Evolutionary conservation across 164 flowering plant species (phyloP).

Genomic region (Chimonanthus salicifolius): DNA sequence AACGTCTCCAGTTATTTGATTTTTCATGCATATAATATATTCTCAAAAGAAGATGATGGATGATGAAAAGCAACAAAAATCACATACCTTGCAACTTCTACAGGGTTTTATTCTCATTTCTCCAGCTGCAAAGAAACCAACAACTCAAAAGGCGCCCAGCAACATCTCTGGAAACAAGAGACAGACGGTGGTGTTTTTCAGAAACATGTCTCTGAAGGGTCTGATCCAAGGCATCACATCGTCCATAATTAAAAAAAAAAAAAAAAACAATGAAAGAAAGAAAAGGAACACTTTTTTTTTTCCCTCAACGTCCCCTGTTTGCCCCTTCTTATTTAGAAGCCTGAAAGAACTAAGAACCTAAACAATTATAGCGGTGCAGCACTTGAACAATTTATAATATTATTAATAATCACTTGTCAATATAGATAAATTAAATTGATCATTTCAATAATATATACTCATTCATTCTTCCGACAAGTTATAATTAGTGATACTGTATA

Average conservation of each 20-base stretch:
- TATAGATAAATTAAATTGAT: too few species aligned
- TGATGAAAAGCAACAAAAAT: background rate
- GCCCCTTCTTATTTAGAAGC: background rate
- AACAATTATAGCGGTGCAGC: too few species aligned
- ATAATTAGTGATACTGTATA: too few species aligned
- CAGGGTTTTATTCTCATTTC: conserved; percentile 31
- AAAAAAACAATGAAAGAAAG: background rate
- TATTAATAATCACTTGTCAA: too few species aligned
- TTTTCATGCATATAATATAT: background rate
- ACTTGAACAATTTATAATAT: too few species aligned
- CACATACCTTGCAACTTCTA: conserved; percentile 31
- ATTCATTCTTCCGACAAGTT: too few species aligned
- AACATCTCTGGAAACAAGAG: conserved; percentile 5
- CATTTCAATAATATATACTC: too few species aligned
- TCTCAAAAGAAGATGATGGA: background rate
- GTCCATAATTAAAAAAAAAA: background rate
- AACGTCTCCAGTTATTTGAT: background rate
- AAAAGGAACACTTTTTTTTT: background rate
- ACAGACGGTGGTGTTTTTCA: background rate
- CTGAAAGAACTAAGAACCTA: too few species aligned
- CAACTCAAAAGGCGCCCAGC: background rate
- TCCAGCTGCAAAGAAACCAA: conserved; percentile 5
- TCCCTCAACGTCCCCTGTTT: background rate
- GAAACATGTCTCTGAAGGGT: background rate
- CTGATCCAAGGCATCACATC: background rate